These are phyloP conservation scores for Floccularia luteovirens DNA, from an alignment of 768 basidiomycete species.

Conservation along the genomic window DNA sequence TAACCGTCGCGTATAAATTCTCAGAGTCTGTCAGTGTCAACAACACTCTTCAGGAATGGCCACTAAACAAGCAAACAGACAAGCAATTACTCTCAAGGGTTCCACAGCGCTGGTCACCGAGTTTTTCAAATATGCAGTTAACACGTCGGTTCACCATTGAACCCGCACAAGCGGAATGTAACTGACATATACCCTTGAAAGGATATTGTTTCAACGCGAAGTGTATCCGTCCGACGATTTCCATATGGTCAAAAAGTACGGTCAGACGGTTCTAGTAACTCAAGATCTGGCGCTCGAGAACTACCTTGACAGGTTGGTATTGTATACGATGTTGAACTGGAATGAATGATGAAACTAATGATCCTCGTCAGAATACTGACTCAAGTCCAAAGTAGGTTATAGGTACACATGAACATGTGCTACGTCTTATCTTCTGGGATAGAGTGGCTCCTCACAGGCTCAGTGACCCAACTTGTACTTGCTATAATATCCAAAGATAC, in stretches of 20 bases:
- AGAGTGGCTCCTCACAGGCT: constrained; percentile 94
- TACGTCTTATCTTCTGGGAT: constrained; percentile 1
- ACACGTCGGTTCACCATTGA: constrained; percentile 55
- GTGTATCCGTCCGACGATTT: constrained; percentile 99
- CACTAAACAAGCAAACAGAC: constrained; percentile 47
- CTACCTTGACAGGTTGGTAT: constrained; percentile 81
- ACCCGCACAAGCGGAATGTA: constrained; percentile 1
- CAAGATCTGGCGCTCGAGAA: constrained; percentile 90
- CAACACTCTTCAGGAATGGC: constrained; percentile 20
- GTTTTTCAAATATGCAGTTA: constrained; percentile 99
- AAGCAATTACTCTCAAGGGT: constrained; percentile 92
- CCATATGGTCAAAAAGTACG: constrained; percentile 99
- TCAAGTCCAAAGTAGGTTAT: constrained; percentile 80
- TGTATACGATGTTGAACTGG: too few relatives aligned
- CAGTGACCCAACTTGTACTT: constrained; percentile 90
- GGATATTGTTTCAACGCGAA: constrained; percentile 93
- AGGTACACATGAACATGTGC: background rate
- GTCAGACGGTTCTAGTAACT: constrained; percentile 90
- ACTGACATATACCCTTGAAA: constrained; percentile 22
- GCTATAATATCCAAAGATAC: constrained; percentile 96
- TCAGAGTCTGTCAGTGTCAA: too few relatives aligned
- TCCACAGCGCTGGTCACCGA: constrained; percentile 92
- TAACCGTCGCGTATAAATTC: too few relatives aligned
- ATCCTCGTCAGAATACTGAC: constrained; percentile 74
- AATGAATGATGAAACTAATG: too few relatives aligned